These are phyloP conservation scores for Jasminum sambac DNA, from an alignment of 257 asterid genomes.

Conservation along the genomic window DNA sequence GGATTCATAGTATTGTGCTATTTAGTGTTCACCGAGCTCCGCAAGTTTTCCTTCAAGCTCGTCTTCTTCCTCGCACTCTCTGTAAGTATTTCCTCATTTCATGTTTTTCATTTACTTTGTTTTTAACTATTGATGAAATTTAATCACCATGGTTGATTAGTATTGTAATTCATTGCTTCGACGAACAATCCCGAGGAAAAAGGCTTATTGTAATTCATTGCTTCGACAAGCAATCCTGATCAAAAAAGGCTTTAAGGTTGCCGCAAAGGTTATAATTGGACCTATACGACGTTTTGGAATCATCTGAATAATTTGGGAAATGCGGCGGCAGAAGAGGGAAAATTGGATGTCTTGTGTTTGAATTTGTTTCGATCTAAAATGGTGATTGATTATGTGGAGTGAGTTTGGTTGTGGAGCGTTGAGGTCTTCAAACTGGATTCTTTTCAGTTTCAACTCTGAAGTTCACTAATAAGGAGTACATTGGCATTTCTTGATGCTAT, in stretches of 20 bases:
- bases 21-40: conserved; percentile 83
- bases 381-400: not conserved
- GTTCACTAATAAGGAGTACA: not conserved
- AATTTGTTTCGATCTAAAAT: not conserved
- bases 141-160: not conserved
- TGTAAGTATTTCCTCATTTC: conserved; percentile 36
- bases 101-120: not conserved
- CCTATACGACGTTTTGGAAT: not conserved
- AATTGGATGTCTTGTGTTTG: not conserved
- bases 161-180: not conserved
- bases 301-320: not conserved
- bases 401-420: not conserved
- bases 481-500: not conserved
- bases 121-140: not conserved
- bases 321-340: not conserved
- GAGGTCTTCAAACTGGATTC: not conserved
- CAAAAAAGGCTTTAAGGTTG: not conserved
- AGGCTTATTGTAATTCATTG: not conserved
- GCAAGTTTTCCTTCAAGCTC: conserved; percentile 96
- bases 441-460: not conserved
- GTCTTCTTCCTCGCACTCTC: conserved; percentile 98
- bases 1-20: conserved; percentile 96
- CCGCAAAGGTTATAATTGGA: not conserved
- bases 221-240: not conserved
- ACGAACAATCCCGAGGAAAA: not conserved